A percentile compares a stretch with the other conserved stretches of the same genome.
Conservation (phyloP, 208 protist genomes). For the Trypanosoma cruzi region DNA sequence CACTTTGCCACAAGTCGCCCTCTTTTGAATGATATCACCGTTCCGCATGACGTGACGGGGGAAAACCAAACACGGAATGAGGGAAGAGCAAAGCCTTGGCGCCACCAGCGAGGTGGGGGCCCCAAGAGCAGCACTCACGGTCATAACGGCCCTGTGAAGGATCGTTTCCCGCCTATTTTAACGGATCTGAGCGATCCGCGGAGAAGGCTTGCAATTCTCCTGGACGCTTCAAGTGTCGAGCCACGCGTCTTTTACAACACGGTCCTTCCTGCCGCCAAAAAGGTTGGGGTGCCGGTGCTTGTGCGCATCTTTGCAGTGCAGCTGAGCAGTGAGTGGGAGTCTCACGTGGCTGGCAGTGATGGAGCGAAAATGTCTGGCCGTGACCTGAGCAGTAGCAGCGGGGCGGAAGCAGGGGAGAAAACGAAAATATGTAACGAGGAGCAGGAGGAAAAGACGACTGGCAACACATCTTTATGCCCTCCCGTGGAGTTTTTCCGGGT, state of each 20-base stretch:
- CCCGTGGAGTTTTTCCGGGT: slow-evolving; percentile 80
- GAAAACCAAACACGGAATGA: background rate
- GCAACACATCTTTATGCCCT: slow-evolving; percentile 4
- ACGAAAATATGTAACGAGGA: slow-evolving; percentile 1
- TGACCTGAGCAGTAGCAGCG: slow-evolving; percentile 5
- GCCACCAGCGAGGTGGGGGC: background rate
- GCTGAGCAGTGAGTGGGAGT: slow-evolving; percentile 66
- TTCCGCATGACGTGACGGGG: background rate
- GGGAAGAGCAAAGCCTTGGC: background rate
- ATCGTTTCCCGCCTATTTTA: slow-evolving; percentile 66
- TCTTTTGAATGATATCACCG: background rate
- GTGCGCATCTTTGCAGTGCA: slow-evolving; percentile 78
- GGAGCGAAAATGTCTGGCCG: background rate
- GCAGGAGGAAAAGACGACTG: background rate
- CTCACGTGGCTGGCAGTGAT: slow-evolving; percentile 38
- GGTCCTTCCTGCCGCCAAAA: slow-evolving; percentile 61
- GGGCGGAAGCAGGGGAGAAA: background rate
- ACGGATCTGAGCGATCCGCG: slow-evolving; percentile 71
- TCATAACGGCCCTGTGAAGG: slow-evolving; percentile 59
- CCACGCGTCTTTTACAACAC: slow-evolving; percentile 47
- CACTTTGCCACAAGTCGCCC: background rate
- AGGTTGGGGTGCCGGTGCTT: slow-evolving; percentile 80
- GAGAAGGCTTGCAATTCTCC: slow-evolving; percentile 71
- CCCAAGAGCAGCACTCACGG: background rate
- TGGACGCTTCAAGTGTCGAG: slow-evolving; percentile 71